phyloP scores from a whole-genome alignment of 2,329 filamentous ascomycete genomes.

The Sodiomyces alkalinus region DNA sequence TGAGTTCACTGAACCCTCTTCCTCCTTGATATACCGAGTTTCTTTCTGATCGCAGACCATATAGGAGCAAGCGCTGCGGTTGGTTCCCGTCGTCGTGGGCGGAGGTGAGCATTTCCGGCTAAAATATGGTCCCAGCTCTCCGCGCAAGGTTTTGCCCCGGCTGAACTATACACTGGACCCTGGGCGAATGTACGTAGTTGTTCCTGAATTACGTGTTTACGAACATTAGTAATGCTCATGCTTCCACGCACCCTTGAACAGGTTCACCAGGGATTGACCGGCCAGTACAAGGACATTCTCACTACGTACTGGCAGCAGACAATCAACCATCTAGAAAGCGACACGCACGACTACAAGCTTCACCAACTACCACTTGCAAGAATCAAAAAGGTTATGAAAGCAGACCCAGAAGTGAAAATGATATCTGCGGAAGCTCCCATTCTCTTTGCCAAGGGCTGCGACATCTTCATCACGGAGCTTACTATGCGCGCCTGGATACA shows the following conservation, averaged over 20 bases:
- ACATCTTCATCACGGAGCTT: constrained; percentile 97
- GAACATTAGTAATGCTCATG: background rate
- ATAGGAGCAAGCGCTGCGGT: constrained; percentile 55
- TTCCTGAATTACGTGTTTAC: background rate
- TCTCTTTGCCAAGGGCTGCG: constrained; percentile 93
- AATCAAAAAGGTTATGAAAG: constrained; percentile 99
- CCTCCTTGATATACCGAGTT: constrained; percentile 10
- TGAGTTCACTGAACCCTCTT: constrained; percentile 23
- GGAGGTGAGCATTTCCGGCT: constrained; percentile 1
- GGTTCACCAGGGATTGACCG: constrained; percentile 90
- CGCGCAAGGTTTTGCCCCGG: constrained; percentile 74
- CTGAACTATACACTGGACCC: constrained; percentile 82
- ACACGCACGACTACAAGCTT: constrained; percentile 96
- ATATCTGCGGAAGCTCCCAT: constrained; percentile 97
- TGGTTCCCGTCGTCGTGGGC: constrained; percentile 19
- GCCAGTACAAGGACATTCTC: constrained; percentile 89
- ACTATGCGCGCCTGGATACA: constrained; percentile 99
- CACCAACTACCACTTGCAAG: constrained; percentile 93
- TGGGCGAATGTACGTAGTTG: constrained; percentile 71
- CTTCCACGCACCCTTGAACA: constrained; percentile 19
- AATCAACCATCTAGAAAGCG: constrained; percentile 86
- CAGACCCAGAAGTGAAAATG: constrained; percentile 98
- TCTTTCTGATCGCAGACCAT: constrained; percentile 8
- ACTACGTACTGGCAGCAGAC: constrained; percentile 99
- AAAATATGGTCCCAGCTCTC: constrained; percentile 45